Evolutionary conservation across 169 alveolate genomes (phyloP).

Genomic region (Eimeria tenella): DNA sequence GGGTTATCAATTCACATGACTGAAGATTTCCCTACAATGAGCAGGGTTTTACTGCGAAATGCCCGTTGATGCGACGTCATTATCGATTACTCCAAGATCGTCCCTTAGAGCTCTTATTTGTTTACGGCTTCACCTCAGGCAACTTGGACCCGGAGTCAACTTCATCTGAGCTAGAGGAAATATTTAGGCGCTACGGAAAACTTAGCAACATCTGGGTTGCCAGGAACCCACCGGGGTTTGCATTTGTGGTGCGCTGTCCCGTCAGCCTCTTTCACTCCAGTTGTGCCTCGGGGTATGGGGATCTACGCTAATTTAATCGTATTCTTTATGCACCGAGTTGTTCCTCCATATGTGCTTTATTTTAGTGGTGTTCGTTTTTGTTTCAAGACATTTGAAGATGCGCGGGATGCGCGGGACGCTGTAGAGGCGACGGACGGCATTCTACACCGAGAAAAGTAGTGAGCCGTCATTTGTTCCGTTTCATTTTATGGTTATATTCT

Average conservation of each 20-base stretch:
- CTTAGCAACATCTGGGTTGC: slow-evolving; percentile 82
- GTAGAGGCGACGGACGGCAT: slow-evolving; percentile 71
- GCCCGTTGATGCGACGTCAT: not conserved
- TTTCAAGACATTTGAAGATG: slow-evolving; percentile 46
- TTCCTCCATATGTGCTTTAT: not conserved
- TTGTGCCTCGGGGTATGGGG: no score
- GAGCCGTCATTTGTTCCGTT: not conserved
- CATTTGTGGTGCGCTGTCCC: slow-evolving; percentile 74
- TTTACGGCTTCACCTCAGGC: slow-evolving; percentile 6
- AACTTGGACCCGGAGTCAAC: slow-evolving; percentile 69
- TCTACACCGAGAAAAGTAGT: slow-evolving; percentile 63
- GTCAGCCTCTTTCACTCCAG: not conserved
- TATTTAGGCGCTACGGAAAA: slow-evolving; percentile 77
- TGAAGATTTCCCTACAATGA: not conserved
- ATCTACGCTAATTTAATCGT: not conserved
- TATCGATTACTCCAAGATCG: not conserved
- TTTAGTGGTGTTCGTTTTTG: not conserved
- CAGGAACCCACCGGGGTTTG: slow-evolving; percentile 83
- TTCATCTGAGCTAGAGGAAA: slow-evolving; percentile 73
- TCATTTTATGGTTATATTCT: not conserved
- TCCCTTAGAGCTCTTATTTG: not conserved
- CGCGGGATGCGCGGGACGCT: slow-evolving; percentile 63
- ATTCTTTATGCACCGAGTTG: not conserved
- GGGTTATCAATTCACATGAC: not conserved
- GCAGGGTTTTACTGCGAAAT: not conserved